These are phyloP conservation scores for Kuraishia ogatae DNA, from an alignment of 805 yeast species.

Conservation along the genomic window DNA sequence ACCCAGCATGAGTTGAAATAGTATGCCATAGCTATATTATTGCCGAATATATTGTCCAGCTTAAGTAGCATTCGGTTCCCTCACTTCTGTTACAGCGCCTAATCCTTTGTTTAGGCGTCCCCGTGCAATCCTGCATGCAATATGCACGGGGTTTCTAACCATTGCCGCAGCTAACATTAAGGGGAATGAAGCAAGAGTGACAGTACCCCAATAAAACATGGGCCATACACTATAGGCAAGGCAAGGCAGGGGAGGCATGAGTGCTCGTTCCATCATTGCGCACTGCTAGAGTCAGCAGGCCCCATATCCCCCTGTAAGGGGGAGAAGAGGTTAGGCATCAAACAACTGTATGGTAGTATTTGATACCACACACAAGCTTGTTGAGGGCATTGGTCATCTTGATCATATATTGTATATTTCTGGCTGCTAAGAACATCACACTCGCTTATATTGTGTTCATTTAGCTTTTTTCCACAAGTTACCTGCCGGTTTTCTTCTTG, in stretches of 20 bases:
- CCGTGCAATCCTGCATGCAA: neutral
- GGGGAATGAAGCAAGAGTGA: neutral
- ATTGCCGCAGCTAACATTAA: neutral
- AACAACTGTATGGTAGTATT: neutral
- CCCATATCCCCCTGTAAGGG: neutral
- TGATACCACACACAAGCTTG: neutral
- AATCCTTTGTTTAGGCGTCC: neutral
- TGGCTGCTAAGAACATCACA: neutral
- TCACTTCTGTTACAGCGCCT: neutral
- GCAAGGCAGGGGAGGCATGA: neutral
- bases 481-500: neutral
- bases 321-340: neutral
- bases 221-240: neutral
- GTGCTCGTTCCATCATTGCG: neutral
- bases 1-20: too few relatives aligned
- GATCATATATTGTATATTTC: neutral
- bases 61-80: too few relatives aligned
- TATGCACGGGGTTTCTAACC: neutral
- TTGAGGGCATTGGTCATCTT: neutral
- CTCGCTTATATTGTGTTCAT: neutral
- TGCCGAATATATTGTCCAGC: too few relatives aligned
- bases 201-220: neutral
- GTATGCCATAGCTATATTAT: too few relatives aligned
- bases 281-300: neutral
- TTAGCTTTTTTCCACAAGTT: neutral